phyloP scores from a whole-genome alignment of 176 grass and related monocot species.

The Triticum timopheevii region DNA sequence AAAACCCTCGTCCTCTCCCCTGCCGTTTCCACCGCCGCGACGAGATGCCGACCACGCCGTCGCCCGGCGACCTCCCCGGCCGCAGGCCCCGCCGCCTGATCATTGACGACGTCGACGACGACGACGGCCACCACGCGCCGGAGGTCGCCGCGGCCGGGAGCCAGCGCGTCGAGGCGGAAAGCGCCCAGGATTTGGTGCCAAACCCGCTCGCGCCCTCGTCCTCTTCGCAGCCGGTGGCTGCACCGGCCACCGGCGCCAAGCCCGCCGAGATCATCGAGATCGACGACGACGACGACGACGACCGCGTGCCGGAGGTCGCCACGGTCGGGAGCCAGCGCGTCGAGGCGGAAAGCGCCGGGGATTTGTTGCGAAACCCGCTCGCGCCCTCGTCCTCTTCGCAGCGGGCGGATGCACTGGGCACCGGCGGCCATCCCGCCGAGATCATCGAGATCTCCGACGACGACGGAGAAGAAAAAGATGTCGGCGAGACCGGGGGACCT shows the following conservation, averaged over 20 bases:
- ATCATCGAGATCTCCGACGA: background rate
- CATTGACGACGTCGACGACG: too few relatives aligned
- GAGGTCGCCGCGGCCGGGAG: background rate
- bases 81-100: too few relatives aligned
- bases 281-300: background rate
- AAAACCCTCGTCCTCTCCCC: too few relatives aligned
- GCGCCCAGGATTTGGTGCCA: background rate
- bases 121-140: background rate
- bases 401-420: background rate
- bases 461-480: background rate
- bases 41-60: too few relatives aligned
- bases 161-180: background rate
- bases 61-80: too few relatives aligned
- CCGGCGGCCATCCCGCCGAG: background rate
- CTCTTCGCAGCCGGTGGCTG: background rate
- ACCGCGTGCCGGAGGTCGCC: background rate
- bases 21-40: too few relatives aligned
- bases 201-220: background rate
- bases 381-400: background rate
- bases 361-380: background rate
- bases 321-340: background rate
- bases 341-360: background rate
- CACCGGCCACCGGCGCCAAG: too few relatives aligned
- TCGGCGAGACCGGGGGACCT: background rate
- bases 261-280: background rate